A percentile compares a stretch with the other conserved stretches of the same genome.
phyloP scores from a whole-genome alignment of 1,139 yeast species.

The Zygosaccharomyces sapae region DNA sequence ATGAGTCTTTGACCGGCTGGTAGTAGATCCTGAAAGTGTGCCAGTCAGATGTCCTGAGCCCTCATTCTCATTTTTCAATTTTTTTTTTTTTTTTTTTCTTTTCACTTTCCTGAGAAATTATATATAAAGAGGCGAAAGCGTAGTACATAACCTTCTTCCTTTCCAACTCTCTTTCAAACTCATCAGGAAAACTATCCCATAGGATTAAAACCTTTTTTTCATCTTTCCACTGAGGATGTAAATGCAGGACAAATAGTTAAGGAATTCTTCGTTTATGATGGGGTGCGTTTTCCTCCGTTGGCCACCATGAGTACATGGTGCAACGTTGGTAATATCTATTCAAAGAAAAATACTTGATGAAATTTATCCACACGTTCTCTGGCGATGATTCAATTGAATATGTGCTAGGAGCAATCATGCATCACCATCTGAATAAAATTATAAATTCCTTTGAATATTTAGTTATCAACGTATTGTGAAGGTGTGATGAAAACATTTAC shows the following conservation, averaged over 20 bases:
- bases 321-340: constrained; percentile 19
- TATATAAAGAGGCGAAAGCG: background rate
- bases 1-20: too few relatives aligned
- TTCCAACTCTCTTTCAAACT: background rate
- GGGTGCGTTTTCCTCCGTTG: constrained; percentile 9
- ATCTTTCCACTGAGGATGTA: constrained; percentile 37
- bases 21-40: too few relatives aligned
- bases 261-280: constrained; percentile 41
- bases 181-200: constrained; percentile 4
- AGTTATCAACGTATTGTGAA: constrained; percentile 7
- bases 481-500: constrained; percentile 32
- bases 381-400: constrained; percentile 38
- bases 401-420: constrained; percentile 38
- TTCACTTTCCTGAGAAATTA: background rate
- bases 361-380: constrained; percentile 35
- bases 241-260: constrained; percentile 39
- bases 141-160: background rate
- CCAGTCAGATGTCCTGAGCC: background rate
- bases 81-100: background rate
- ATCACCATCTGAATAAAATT: constrained; percentile 37
- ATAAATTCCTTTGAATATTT: constrained; percentile 2
- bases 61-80: background rate
- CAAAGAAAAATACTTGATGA: constrained; percentile 29
- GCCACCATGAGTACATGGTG: constrained; percentile 33
- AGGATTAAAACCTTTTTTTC: constrained; percentile 15